Evolutionary conservation across 306 rosid species (phyloP).

Genomic region (Pyrus betulifolia): DNA sequence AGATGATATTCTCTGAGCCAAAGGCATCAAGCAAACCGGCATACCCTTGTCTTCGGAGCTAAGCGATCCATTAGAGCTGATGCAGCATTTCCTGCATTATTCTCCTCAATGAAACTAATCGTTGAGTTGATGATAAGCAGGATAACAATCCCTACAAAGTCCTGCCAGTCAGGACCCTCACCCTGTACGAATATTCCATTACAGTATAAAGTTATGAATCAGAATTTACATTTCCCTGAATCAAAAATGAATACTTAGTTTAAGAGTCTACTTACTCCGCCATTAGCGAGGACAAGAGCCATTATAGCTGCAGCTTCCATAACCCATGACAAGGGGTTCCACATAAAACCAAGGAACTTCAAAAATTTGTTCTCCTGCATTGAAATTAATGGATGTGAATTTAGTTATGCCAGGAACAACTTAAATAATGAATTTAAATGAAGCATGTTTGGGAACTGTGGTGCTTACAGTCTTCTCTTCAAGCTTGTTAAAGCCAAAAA

Average conservation of each 20-base stretch:
- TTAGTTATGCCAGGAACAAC: background rate
- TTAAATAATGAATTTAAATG: background rate
- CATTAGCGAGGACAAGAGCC: constrained; percentile 85
- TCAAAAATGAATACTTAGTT: background rate
- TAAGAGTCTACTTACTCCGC: constrained; percentile 57
- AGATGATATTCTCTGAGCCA: background rate
- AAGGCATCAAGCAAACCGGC: constrained; percentile 1
- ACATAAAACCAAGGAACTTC: constrained; percentile 77
- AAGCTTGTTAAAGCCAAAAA: constrained; percentile 73
- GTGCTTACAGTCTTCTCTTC: constrained; percentile 68
- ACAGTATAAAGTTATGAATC: constrained; percentile 3
- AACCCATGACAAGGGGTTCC: constrained; percentile 96
- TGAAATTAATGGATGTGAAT: background rate
- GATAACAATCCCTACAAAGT: constrained; percentile 74
- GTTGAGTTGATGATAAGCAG: constrained; percentile 70
- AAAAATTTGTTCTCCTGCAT: constrained; percentile 73
- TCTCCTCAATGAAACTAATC: constrained; percentile 87
- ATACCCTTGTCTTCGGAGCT: constrained; percentile 75
- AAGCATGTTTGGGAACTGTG: background rate
- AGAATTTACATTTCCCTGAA: background rate
- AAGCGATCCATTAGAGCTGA: constrained; percentile 75
- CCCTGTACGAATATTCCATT: constrained; percentile 45
- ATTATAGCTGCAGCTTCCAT: constrained; percentile 94
- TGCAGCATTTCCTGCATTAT: constrained; percentile 86
- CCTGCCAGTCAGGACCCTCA: constrained; percentile 90